phyloP scores from a whole-genome alignment of 108 stramenopile species.

The Schizochytrium sp. region DNA sequence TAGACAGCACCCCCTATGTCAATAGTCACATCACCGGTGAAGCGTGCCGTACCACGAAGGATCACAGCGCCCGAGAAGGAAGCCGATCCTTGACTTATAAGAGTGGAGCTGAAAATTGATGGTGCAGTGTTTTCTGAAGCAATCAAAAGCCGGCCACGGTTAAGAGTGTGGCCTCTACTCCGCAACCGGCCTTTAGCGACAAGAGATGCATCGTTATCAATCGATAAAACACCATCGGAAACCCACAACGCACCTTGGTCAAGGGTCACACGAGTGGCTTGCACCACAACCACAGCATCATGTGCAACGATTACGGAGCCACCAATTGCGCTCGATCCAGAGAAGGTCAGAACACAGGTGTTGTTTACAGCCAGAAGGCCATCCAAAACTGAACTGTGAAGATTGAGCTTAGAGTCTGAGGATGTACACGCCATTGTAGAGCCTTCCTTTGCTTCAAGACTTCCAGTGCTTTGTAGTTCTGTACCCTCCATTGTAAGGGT shows the following conservation, averaged over 20 bases:
- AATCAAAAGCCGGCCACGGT: background rate
- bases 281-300: constrained; percentile 33
- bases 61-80: background rate
- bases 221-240: constrained; percentile 10
- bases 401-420: constrained; percentile 17
- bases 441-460: constrained; percentile 7
- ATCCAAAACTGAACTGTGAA: constrained; percentile 6
- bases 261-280: background rate
- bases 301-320: background rate
- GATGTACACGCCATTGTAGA: background rate
- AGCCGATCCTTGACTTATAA: background rate
- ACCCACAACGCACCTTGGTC: constrained; percentile 44
- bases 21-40: background rate
- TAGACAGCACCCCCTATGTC: constrained; percentile 12
- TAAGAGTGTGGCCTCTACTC: background rate
- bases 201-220: constrained; percentile 8
- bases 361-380: background rate
- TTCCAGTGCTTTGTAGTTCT: background rate
- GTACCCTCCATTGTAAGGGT: constrained; percentile 29
- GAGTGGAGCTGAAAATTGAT: background rate
- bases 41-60: background rate
- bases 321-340: background rate
- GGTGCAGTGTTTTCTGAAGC: background rate
- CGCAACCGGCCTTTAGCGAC: constrained; percentile 13
- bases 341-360: constrained; percentile 26